Evolutionary conservation across 306 rosid species (phyloP).

Genomic region (Acacia acuminata): DNA sequence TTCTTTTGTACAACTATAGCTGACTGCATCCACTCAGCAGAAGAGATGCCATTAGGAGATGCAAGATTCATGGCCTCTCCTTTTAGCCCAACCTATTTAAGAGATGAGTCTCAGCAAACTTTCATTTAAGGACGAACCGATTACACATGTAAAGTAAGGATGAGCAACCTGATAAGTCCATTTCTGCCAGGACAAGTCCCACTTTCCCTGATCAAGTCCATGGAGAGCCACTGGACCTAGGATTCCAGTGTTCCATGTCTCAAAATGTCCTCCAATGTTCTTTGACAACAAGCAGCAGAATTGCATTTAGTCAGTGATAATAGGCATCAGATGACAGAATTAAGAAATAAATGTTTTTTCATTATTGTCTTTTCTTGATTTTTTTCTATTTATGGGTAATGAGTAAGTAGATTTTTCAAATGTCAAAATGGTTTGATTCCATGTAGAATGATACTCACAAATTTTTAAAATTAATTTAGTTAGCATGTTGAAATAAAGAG

Average conservation of each 20-base stretch:
- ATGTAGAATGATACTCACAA: slow-evolving; percentile 8
- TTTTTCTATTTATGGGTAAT: not conserved
- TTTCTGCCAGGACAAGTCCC: slow-evolving; percentile 90
- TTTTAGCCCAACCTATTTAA: slow-evolving; percentile 84
- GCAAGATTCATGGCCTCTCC: slow-evolving; percentile 96
- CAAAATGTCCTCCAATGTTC: slow-evolving; percentile 97
- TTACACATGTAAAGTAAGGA: slow-evolving; percentile 27
- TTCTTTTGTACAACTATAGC: slow-evolving; percentile 62
- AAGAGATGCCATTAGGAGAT: slow-evolving; percentile 67
- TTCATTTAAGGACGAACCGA: slow-evolving; percentile 15
- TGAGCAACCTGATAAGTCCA: slow-evolving; percentile 91
- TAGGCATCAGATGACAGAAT: not conserved
- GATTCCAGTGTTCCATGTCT: slow-evolving; percentile 95
- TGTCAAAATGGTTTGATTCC: slow-evolving; percentile 10
- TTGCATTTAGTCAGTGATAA: slow-evolving; percentile 18
- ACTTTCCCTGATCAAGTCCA: slow-evolving; percentile 90
- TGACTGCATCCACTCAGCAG: slow-evolving; percentile 85
- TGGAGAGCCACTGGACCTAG: slow-evolving; percentile 95
- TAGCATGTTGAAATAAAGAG: slow-evolving; percentile 22
- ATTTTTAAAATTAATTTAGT: slow-evolving; percentile 6
- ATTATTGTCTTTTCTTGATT: not conserved
- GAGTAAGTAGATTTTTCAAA: not conserved
- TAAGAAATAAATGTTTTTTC: not conserved
- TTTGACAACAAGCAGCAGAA: slow-evolving; percentile 36
- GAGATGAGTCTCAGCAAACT: slow-evolving; percentile 18